phyloP scores from a whole-genome alignment of 768 basidiomycete genomes.

The Leccinum longicurvipes region DNA sequence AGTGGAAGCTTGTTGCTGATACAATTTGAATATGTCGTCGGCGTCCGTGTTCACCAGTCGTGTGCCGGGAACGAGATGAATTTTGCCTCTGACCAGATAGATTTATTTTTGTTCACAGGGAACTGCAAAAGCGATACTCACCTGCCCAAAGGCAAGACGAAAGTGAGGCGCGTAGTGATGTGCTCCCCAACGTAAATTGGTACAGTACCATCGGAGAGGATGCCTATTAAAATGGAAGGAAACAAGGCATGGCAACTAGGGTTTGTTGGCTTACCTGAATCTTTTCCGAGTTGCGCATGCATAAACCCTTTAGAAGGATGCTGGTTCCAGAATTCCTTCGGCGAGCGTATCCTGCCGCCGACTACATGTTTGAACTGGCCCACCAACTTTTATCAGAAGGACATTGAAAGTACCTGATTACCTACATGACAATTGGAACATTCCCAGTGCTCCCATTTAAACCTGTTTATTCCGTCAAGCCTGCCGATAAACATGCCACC shows the following conservation, averaged over 20 bases:
- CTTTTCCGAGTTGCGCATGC: conserved; percentile 29
- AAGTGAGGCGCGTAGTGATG: conserved; percentile 41
- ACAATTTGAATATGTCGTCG: conserved; percentile 56
- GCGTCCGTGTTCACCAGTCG: conserved; percentile 41
- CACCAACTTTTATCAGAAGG: neutral
- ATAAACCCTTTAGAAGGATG: conserved; percentile 21
- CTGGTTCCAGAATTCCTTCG: conserved; percentile 40
- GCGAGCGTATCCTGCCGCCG: conserved; percentile 21
- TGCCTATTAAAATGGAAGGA: conserved; percentile 13
- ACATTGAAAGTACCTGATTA: neutral
- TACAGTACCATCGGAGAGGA: conserved; percentile 14
- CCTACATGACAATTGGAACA: conserved; percentile 60
- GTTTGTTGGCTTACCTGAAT: conserved; percentile 22
- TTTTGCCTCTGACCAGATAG: conserved; percentile 43
- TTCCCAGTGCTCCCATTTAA: conserved; percentile 73
- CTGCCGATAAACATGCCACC: neutral
- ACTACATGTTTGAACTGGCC: conserved; percentile 16
- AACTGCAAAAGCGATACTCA: conserved; percentile 20
- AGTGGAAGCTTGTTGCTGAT: conserved; percentile 60
- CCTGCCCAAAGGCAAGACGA: conserved; percentile 47
- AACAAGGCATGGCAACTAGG: neutral
- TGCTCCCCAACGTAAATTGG: conserved; percentile 18
- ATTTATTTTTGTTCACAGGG: neutral
- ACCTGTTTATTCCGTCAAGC: conserved; percentile 38
- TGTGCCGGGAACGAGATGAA: conserved; percentile 51